Base-by-base conservation (phyloP, 768 basidiomycete genomes). In the Tulasnella sp. region DNA sequence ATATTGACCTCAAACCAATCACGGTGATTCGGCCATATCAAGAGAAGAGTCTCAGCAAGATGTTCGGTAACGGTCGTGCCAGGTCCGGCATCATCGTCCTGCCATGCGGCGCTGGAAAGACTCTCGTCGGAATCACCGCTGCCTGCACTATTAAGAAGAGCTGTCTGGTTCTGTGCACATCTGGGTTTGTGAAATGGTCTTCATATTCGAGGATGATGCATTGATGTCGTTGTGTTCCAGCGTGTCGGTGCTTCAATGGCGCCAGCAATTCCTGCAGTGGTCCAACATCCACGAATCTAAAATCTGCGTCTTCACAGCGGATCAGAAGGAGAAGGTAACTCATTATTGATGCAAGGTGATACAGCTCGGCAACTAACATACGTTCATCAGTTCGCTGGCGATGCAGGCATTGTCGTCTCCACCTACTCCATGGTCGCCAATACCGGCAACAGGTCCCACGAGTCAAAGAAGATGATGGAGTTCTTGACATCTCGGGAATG, bases 361-460 rank as follows among this genome's bases (percentile, higher is more conserved):
- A 29, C 5, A 8, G n/a, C 26, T 67, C 42, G 16, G 35, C 22
- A 37, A 34, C 35, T 36, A 4, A 26, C 14, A 12, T 14, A 8
- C 35, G 14, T 11, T 16, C 19, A 34, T 1, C 76, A 98, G 94
- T 99, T 99, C 81, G 89, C 91, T 8, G 95, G 95, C 26, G 95
- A 96, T 62, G 94, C 96, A 75, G 97, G 97, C 40, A 98, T 99
- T 75, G 95, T 99, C 37, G 91, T 99, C 32, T 98, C 96, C 37
- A 98, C 97, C 12, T 99, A 99, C 79, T 98, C 96, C 4, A 99
- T 99, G 97, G 95, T 99, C 67, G 96, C 97, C 36, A 98, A 98
- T 79, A 97, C 94, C 2, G 92, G 95, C 77, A 97, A 98, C 79
- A 88, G 97, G 75, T 97, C 97, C n/a, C 94, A 98, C 79, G 95